Evolutionary conservation across 1,284 basidiomycete genomes (phyloP).

Genomic region (Pulveroboletus sp.): DNA sequence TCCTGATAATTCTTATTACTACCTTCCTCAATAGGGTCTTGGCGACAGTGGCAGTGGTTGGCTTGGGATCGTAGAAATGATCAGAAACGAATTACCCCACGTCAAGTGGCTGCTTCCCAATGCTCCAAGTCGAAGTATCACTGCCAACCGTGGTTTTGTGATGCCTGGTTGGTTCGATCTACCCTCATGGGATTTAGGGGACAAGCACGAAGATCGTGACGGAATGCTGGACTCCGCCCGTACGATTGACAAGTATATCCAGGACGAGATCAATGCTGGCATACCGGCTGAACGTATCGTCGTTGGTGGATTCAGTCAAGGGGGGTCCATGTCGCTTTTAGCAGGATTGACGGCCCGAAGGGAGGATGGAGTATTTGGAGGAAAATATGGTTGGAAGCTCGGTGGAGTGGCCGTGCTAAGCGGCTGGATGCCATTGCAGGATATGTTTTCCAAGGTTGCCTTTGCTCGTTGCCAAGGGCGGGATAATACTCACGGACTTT

Average conservation of each 20-base stretch:
- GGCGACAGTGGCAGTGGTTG: slow-evolving; percentile 76
- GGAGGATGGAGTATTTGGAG: slow-evolving; percentile 29
- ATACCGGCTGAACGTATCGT: slow-evolving; percentile 66
- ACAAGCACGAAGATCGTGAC: slow-evolving; percentile 53
- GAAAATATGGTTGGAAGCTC: slow-evolving; percentile 46
- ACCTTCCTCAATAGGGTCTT: slow-evolving; percentile 49
- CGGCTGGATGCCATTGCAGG: slow-evolving; percentile 68
- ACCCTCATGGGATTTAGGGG: slow-evolving; percentile 55
- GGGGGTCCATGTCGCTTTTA: slow-evolving; percentile 75
- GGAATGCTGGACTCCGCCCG: slow-evolving; percentile 67
- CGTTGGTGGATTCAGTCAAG: slow-evolving; percentile 88
- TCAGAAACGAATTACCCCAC: slow-evolving; percentile 57
- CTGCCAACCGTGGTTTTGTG: slow-evolving; percentile 54
- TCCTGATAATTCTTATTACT: not conserved
- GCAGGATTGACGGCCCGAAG: slow-evolving; percentile 60
- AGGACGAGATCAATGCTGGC: slow-evolving; percentile 70
- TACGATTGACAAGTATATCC: slow-evolving; percentile 67
- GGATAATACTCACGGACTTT: slow-evolving; percentile 6
- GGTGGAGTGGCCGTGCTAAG: slow-evolving; percentile 74
- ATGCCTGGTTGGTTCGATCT: slow-evolving; percentile 88
- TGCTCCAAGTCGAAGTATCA: slow-evolving; percentile 47
- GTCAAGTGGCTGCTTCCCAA: slow-evolving; percentile 74
- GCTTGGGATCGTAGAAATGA: slow-evolving; percentile 72
- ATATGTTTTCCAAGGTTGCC: slow-evolving; percentile 27
- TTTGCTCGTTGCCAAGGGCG: not conserved